phyloP scores from a whole-genome alignment of 768 basidiomycete genomes.

The Termitomyces bulborhizus region DNA sequence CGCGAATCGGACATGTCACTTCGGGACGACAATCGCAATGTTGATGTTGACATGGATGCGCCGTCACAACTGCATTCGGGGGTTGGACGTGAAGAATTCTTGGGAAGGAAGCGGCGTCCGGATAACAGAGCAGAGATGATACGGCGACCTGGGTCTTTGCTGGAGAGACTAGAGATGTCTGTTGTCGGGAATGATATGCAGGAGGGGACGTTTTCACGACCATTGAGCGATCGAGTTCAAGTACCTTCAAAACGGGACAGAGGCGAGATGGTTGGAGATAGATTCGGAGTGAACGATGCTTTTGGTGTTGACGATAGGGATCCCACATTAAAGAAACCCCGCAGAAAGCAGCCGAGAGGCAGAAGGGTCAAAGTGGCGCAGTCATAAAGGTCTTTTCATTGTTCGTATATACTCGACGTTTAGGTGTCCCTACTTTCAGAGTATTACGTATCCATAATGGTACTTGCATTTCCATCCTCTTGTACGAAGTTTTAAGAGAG shows the following conservation, averaged over 20 bases:
- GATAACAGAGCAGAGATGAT: conserved; percentile 10
- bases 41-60: neutral
- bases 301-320: conserved; percentile 26
- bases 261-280: conserved; percentile 22
- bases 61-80: neutral
- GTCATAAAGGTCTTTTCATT: neutral
- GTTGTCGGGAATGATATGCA: conserved; percentile 10
- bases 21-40: neutral
- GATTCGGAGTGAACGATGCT: conserved; percentile 11
- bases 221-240: conserved; percentile 31
- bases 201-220: conserved; percentile 15
- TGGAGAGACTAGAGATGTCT: conserved; percentile 28
- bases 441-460: neutral
- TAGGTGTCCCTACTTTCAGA: neutral
- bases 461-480: neutral
- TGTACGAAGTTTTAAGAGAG: neutral
- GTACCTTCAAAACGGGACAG: conserved; percentile 35
- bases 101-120: neutral
- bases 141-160: conserved; percentile 22
- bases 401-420: neutral
- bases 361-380: conserved; percentile 16
- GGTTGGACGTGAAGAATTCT: neutral
- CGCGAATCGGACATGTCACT: neutral
- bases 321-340: conserved; percentile 19
- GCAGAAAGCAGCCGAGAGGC: conserved; percentile 21